phyloP scores from a whole-genome alignment of 805 yeast genomes.

The Starmerella potacharoeniae region DNA sequence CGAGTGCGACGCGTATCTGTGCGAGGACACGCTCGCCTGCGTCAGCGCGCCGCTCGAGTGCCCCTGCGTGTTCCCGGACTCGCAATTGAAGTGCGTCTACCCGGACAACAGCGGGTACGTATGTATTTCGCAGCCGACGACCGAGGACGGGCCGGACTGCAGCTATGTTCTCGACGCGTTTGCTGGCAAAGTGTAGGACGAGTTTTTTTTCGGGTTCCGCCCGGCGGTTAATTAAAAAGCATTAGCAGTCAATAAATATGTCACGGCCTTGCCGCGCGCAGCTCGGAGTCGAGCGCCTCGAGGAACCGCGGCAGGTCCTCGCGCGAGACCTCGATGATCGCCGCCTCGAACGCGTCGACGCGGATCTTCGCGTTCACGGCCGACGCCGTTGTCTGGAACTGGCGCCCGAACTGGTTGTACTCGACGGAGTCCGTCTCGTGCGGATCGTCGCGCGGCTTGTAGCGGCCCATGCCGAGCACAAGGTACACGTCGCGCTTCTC shows the following conservation, averaged over 20 bases:
- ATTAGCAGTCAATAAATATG: too few species aligned
- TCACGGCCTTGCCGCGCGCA: background rate
- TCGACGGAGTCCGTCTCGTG: conserved; percentile 18
- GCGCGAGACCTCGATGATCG: conserved; percentile 78
- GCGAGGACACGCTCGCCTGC: conserved; percentile 75
- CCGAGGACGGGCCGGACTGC: conserved; percentile 50
- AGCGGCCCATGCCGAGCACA: conserved; percentile 82
- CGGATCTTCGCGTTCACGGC: conserved; percentile 79
- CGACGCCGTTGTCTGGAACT: conserved; percentile 78
- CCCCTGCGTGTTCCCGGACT: conserved; percentile 82
- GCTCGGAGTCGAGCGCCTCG: conserved; percentile 53
- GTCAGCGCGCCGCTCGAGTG: conserved; percentile 60
- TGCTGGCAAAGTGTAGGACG: conserved; percentile 38
- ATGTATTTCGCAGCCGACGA: conserved; percentile 76
- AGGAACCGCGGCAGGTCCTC: conserved; percentile 82
- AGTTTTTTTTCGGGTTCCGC: background rate
- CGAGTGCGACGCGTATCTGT: conserved; percentile 55
- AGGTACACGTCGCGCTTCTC: conserved; percentile 62
- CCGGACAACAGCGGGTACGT: conserved; percentile 56
- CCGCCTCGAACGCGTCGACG: conserved; percentile 89
- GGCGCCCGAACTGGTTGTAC: conserved; percentile 70
- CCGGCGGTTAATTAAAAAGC: background rate
- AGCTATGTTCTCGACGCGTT: conserved; percentile 72
- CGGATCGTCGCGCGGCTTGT: conserved; percentile 43
- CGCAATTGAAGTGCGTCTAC: conserved; percentile 68